These are phyloP conservation scores for Stentor roeselii DNA, from an alignment of 73 alveolate species.

Conservation along the genomic window DNA sequence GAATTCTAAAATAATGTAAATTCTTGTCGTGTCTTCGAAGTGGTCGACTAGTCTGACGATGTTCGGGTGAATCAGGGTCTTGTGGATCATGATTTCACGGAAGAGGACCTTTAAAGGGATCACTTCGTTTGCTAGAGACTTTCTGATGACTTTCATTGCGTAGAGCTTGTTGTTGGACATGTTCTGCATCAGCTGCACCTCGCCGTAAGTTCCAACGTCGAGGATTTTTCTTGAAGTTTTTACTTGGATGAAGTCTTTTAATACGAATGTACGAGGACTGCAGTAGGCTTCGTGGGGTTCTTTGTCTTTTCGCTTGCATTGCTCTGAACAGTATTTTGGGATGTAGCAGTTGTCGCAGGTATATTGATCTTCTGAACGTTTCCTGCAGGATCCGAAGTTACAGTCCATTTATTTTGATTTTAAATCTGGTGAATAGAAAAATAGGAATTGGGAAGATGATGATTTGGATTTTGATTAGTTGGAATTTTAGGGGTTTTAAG, in stretches of 20 bases:
- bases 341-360: background rate
- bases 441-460: too few relatives aligned
- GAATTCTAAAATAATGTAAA: constrained; percentile 74
- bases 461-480: too few relatives aligned
- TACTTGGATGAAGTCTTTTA: background rate
- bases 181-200: background rate
- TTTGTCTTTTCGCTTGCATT: background rate
- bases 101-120: background rate
- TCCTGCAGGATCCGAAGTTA: background rate
- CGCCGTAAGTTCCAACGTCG: background rate
- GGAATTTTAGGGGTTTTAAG: too few relatives aligned
- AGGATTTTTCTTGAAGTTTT: background rate
- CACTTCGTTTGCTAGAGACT: background rate
- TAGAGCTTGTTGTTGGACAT: background rate
- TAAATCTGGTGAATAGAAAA: too few relatives aligned
- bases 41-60: constrained; percentile 64
- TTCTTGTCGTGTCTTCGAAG: constrained; percentile 56
- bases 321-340: background rate
- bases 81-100: constrained; percentile 75
- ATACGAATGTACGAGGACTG: background rate
- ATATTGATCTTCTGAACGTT: background rate
- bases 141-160: background rate
- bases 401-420: background rate
- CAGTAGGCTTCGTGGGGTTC: background rate
- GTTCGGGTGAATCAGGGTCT: constrained; percentile 66